Evolutionary conservation across 257 asterid genomes (phyloP), one percentile per base, ranked within the genome.

Genomic region (Coffea canephora): DNA sequence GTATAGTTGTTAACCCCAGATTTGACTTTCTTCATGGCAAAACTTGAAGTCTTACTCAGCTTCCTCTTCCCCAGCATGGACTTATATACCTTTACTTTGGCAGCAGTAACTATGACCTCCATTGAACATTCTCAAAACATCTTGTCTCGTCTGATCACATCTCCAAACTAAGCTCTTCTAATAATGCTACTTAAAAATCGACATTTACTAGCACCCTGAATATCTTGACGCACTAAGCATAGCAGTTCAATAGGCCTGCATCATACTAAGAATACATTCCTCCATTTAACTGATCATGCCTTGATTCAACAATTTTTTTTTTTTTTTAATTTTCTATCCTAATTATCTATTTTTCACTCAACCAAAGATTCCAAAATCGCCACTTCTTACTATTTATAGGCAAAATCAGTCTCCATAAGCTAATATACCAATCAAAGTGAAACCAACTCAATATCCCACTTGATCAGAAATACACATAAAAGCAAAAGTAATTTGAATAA

Each of bases 401-500:
- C 31, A 18, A 46, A 9, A 8, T 48, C 4, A 31, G 57, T 59
- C 27, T 59, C 66, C 12, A 39, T 4, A 19, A 64, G 8, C 11
- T n/a, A 64, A n/a, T 39, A 64, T n/a, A 25, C n/a, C 69, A 64
- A 59, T 59, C 75, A 49, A 54, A 77, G 61, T 48, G 52, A 77
- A 50, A 67, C 15, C 8, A 77, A 46, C 23, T 1, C 54, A 39
- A 6, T 19, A 34, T 5, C 39, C 68, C 15, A 74, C 15, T 15
- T 36, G 39, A 13, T 55, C 25, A 10, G 34, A 55, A 36, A 31
- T 34, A 74, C 69, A 7, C 12, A 18, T 8, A 36, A 74, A 74
- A 6, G 27, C 27, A 21, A 75, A n/a, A 7, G n/a, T n/a, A 48
- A 43, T 21, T 27, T 27, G 27, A 27, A 27, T 27, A 27, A 27